Evolutionary conservation across 768 basidiomycete genomes (phyloP), one percentile per base, ranked within the genome.

Genomic region (Krasilnikovozyma curviuscula): DNA sequence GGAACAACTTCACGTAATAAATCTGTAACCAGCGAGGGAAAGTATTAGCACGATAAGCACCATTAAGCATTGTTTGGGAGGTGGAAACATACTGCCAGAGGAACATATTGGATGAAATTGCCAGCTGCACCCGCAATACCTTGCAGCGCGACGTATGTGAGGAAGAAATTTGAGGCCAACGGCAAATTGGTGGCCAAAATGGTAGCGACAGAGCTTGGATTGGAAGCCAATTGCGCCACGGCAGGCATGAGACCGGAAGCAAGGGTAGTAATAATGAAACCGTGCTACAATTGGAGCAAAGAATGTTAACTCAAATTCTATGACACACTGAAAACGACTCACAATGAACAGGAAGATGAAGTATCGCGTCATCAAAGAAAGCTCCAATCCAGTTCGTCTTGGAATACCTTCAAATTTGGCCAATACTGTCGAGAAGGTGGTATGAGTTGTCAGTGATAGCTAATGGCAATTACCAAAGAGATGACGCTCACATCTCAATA

Each of bases 341-440:
- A 89, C 84, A 45, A 93, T 67, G 41, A 89, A 82, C 67, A 82
- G 80, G 72, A 93, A 93, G 54, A 84, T 68, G 68, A 91, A 91
- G 67, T 72, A 97, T 19, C 93, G 71, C 1, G 76, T 78, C 89
- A 95, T 93, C 59, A 98, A 65, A 44, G 79, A 82, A 5, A 93
- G 71, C 57, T 98, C 91, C 34, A 97, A 66, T 1, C 76, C 79
- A 0, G 78, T 82, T 29, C 72, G 71, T 55, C 81, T 78, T 0
- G 91, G 88, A 18, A 86, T 83, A 18, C 93, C 93, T 66, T 97
- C 84, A 46, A 93, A 79, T 18, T 74, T 69, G 12, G 77, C 83
- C 25, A 95, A 67, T 19, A 83, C 77, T 65, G 53, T 1, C 12
- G 1, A 19, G 12, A 8, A 41, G 21, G 14, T 10, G 12, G 27